Evolutionary conservation across 352 stramenopile species (phyloP).

Genomic region (Globisporangium cystogenes): DNA sequence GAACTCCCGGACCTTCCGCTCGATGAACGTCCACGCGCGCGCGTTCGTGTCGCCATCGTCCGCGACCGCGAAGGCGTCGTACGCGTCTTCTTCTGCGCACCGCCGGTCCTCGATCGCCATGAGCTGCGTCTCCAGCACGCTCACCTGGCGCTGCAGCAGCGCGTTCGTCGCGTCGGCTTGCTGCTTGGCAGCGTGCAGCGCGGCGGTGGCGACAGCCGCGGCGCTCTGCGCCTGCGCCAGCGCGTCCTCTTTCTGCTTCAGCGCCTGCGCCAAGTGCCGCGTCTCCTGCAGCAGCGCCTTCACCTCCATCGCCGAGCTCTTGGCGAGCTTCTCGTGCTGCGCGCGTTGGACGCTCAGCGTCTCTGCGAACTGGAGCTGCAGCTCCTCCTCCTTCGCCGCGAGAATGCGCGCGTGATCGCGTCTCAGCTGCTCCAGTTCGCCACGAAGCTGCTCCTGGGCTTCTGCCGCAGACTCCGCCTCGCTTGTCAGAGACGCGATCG

Average conservation of each 20-base stretch:
- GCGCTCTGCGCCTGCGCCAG: not conserved
- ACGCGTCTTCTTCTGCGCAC: slow-evolving; percentile 2
- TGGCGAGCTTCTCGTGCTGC: slow-evolving; percentile 6
- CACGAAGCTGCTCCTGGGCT: not conserved
- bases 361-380: not conserved
- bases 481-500: not conserved
- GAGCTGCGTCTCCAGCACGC: slow-evolving; percentile 10
- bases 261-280: slow-evolving; percentile 9
- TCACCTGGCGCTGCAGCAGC: slow-evolving; percentile 2
- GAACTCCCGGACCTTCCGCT: slow-evolving; percentile 18
- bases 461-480: no score
- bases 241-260: slow-evolving; percentile 8
- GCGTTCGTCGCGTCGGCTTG: not conserved
- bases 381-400: not conserved
- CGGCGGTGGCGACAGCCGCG: not conserved
- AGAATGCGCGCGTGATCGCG: not conserved
- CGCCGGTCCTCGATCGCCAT: slow-evolving; percentile 13
- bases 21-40: slow-evolving; percentile 13
- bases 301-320: slow-evolving; percentile 11
- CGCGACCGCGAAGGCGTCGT: slow-evolving; percentile 1
- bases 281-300: slow-evolving; percentile 13
- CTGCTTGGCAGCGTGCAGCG: not conserved
- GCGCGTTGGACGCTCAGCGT: slow-evolving; percentile 1
- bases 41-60: not conserved
- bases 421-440: not conserved